Percentiles rank a stretch among this genome's conserved stretches.
These are phyloP conservation scores for Flueggea neowawraea DNA, from an alignment of 441 rosid genomes.

Conservation along the genomic window DNA sequence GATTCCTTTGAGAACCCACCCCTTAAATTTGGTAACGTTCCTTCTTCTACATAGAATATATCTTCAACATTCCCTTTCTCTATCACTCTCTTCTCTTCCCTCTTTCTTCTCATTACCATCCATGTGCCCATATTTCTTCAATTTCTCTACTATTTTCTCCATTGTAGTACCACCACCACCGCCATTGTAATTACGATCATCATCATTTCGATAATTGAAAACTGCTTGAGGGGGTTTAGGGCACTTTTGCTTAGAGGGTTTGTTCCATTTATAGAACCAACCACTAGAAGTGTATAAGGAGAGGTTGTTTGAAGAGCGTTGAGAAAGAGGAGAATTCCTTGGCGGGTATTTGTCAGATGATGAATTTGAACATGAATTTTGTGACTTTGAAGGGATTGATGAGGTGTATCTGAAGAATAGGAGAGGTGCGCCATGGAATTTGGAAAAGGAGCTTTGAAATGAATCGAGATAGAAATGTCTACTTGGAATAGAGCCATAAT, in stretches of 20 bases:
- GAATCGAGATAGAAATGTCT: slow-evolving; percentile 56
- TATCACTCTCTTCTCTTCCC: slow-evolving; percentile 33
- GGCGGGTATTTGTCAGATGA: slow-evolving; percentile 18
- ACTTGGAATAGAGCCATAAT: slow-evolving; percentile 50
- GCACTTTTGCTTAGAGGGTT: slow-evolving; percentile 14
- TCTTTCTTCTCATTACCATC: slow-evolving; percentile 39
- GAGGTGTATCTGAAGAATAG: slow-evolving; percentile 41
- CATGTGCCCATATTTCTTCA: slow-evolving; percentile 67
- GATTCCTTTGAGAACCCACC: slow-evolving; percentile 60
- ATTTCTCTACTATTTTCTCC: slow-evolving; percentile 78
- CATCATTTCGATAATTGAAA: slow-evolving; percentile 19
- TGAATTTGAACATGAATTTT: slow-evolving; percentile 13
- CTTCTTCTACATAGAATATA: slow-evolving; percentile 66
- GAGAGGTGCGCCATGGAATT: slow-evolving; percentile 37
- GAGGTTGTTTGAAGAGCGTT: slow-evolving; percentile 2
- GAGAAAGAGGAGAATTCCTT: slow-evolving; percentile 21
- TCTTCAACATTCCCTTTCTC: slow-evolving; percentile 84
- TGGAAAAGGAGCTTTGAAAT: slow-evolving; percentile 45
- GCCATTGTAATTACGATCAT: slow-evolving; percentile 11
- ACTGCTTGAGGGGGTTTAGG: slow-evolving; percentile 19
- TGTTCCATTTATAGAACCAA: slow-evolving; percentile 23
- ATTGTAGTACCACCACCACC: slow-evolving; percentile 64
- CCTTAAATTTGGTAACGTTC: slow-evolving; percentile 49
- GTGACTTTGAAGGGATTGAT: slow-evolving; percentile 23
- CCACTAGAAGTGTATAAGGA: slow-evolving; percentile 21